Conservation (phyloP, 2,329 filamentous ascomycete genomes). For the Tolypocladium guangdongense region DNA sequence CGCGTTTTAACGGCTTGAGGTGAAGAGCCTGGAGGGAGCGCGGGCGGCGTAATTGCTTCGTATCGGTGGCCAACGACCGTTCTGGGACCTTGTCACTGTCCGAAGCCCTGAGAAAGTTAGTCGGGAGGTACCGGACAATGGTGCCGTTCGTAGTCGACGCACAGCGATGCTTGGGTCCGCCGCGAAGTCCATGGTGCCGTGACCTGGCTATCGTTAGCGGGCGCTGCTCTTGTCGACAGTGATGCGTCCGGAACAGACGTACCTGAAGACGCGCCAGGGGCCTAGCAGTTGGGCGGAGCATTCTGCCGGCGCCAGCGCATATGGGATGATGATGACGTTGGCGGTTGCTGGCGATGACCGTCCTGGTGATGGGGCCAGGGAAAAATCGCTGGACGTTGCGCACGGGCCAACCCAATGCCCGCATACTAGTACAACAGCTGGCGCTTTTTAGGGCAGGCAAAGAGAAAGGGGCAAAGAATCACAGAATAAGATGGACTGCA, state of each 20-base stretch:
- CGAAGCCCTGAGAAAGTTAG: not conserved
- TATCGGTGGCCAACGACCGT: not conserved
- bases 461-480: no score
- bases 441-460: not conserved
- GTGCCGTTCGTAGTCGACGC: not conserved
- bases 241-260: not conserved
- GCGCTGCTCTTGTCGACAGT: not conserved
- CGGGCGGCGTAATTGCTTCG: constrained; percentile 45
- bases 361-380: not conserved
- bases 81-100: not conserved
- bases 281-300: constrained; percentile 18
- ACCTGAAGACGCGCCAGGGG: constrained; percentile 14
- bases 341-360: not conserved
- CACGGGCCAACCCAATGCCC: not conserved
- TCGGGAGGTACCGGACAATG: not conserved
- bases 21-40: constrained; percentile 78
- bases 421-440: no score
- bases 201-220: not conserved
- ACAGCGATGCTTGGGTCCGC: constrained; percentile 2
- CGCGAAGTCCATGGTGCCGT: constrained; percentile 1
- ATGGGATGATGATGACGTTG: not conserved
- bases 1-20: constrained; percentile 69
- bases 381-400: not conserved
- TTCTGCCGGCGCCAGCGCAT: constrained; percentile 13
- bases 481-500: not conserved